Percentiles rank a stretch among this genome's conserved stretches.
These are phyloP conservation scores for Limnanthes douglasii DNA, from an alignment of 345 rosid genomes.

Conservation along the genomic window DNA sequence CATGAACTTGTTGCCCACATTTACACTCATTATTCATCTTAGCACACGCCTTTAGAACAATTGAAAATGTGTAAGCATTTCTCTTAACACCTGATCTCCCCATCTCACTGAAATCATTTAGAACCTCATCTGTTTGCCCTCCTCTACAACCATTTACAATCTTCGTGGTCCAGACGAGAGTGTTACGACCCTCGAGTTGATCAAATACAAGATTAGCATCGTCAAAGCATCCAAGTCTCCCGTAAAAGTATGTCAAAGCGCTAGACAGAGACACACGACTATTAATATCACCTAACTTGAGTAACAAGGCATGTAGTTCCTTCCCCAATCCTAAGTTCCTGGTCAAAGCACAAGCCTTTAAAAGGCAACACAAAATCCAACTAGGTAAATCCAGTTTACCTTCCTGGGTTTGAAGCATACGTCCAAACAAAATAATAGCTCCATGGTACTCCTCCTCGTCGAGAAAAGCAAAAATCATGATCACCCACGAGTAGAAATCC, in stretches of 20 bases:
- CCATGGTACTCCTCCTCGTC: slow-evolving; percentile 24
- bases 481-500: slow-evolving; percentile 46
- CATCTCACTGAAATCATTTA: slow-evolving; percentile 33
- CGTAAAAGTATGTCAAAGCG: slow-evolving; percentile 41
- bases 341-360: slow-evolving; percentile 34
- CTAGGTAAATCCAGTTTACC: slow-evolving; percentile 15
- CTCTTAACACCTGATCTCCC: slow-evolving; percentile 25
- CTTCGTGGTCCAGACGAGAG: slow-evolving; percentile 37
- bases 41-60: slow-evolving; percentile 38
- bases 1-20: slow-evolving; percentile 33
- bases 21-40: slow-evolving; percentile 21
- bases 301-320: slow-evolving; percentile 49
- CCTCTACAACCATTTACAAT: slow-evolving; percentile 35
- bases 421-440: slow-evolving; percentile 21
- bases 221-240: slow-evolving; percentile 23
- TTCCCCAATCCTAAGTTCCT: slow-evolving; percentile 38
- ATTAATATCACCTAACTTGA: slow-evolving; percentile 27
- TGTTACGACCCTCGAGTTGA: slow-evolving; percentile 15
- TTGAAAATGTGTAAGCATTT: slow-evolving; percentile 24
- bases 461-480: slow-evolving; percentile 28
- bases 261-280: slow-evolving; percentile 17
- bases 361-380: slow-evolving; percentile 26
- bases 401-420: slow-evolving; percentile 21
- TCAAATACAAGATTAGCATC: slow-evolving; percentile 26
- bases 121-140: slow-evolving; percentile 22